Conservation (phyloP, 495 filamentous ascomycete genomes). For the Delitschia confertaspora region DNA sequence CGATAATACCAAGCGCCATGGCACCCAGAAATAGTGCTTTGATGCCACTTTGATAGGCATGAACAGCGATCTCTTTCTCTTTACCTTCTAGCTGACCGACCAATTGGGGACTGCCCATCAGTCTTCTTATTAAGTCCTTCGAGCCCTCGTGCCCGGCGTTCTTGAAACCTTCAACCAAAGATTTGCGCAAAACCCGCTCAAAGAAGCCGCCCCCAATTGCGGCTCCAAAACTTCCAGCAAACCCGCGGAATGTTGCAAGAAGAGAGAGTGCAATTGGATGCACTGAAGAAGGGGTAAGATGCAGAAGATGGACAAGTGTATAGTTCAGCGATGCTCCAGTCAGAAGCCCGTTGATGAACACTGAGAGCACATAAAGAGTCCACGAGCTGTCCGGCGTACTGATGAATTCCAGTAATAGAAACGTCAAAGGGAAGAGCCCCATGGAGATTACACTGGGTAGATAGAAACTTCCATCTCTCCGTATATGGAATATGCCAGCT, state of each 20-base stretch:
- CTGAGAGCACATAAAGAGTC: constrained; percentile 42
- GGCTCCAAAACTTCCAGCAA: constrained; percentile 66
- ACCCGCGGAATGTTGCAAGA: constrained; percentile 62
- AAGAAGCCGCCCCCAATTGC: constrained; percentile 72
- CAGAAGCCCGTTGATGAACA: constrained; percentile 59
- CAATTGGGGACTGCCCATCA: constrained; percentile 60
- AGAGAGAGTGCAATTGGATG: constrained; percentile 66
- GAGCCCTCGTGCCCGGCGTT: constrained; percentile 41
- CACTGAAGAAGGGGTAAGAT: constrained; percentile 50
- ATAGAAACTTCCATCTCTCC: constrained; percentile 57
- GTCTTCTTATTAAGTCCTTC: constrained; percentile 48
- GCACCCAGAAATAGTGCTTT: constrained; percentile 50
- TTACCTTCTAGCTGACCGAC: constrained; percentile 44
- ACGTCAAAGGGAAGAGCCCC: constrained; percentile 44
- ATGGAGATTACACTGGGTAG: constrained; percentile 47
- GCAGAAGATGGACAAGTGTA: constrained; percentile 63
- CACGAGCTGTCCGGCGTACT: constrained; percentile 42
- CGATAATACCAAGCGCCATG: constrained; percentile 45
- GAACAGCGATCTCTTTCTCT: constrained; percentile 53
- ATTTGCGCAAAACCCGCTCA: constrained; percentile 46
- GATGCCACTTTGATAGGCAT: constrained; percentile 53
- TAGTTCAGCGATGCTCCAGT: constrained; percentile 68
- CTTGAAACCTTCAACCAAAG: constrained; percentile 50
- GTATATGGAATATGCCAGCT: constrained; percentile 63
- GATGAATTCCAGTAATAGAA: constrained; percentile 42